phyloP scores from a whole-genome alignment of 805 yeast genomes.

The Hanseniaspora osmophila region DNA sequence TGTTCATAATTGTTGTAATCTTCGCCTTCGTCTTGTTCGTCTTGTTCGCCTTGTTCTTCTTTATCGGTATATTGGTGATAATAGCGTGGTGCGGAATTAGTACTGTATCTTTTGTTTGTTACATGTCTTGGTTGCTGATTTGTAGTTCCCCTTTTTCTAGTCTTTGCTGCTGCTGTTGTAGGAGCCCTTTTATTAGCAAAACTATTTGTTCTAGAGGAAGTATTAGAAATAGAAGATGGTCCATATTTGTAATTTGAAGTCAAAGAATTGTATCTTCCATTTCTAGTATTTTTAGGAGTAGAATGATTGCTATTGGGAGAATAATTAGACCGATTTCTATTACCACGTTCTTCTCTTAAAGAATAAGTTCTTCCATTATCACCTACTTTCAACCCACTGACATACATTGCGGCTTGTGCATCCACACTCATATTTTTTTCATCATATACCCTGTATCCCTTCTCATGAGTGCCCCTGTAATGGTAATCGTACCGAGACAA shows the following conservation, averaged over 20 bases:
- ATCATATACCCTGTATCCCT: conserved; percentile 4
- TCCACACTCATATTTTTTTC: background rate
- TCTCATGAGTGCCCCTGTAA: conserved; percentile 3
- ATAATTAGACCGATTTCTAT: background rate
- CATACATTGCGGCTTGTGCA: background rate
- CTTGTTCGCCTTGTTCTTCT: background rate
- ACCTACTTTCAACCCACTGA: background rate
- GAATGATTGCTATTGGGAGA: background rate
- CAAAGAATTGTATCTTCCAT: background rate
- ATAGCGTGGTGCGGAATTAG: too few species aligned
- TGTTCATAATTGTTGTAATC: background rate
- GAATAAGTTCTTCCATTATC: background rate
- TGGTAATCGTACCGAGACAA: conserved; percentile 6
- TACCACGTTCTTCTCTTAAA: background rate
- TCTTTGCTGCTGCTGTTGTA: too few species aligned
- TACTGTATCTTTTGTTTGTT: too few species aligned
- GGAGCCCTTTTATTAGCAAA: background rate
- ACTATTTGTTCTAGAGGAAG: background rate
- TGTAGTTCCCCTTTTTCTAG: too few species aligned
- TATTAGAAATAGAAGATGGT: background rate
- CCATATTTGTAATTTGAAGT: background rate
- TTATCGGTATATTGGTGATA: too few species aligned
- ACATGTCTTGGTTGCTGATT: too few species aligned
- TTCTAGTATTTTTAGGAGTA: background rate
- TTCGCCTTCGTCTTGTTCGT: background rate